These are phyloP conservation scores for Vitis cinerea DNA, from an alignment of 164 flowering plant species.

Conservation along the genomic window DNA sequence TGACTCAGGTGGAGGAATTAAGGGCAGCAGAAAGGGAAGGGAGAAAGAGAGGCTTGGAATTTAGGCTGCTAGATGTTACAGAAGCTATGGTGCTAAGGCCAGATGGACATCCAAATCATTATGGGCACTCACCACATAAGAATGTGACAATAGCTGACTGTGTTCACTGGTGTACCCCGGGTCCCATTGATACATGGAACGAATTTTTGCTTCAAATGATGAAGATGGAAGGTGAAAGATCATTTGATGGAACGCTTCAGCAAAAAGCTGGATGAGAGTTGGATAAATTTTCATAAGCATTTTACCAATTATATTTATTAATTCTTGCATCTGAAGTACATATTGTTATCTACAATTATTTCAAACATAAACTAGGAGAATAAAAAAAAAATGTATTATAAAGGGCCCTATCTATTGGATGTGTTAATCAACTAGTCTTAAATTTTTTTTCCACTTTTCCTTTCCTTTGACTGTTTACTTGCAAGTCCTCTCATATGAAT, in stretches of 20 bases:
- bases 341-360: no score
- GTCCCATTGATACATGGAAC: constrained; percentile 56
- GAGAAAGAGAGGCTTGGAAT: constrained; percentile 27
- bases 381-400: no score
- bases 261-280: not conserved
- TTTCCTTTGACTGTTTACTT: no score
- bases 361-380: no score
- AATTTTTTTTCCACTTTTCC: no score
- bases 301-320: no score
- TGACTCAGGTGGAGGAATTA: constrained; percentile 41
- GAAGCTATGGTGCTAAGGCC: constrained; percentile 48
- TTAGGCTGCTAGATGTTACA: constrained; percentile 38
- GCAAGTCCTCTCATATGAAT: no score
- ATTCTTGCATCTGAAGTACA: no score
- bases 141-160: constrained; percentile 38
- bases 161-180: constrained; percentile 64
- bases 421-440: no score
- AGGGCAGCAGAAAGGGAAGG: constrained; percentile 32
- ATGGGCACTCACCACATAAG: constrained; percentile 25
- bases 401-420: no score
- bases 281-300: no score
- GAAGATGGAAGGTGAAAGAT: constrained; percentile 21
- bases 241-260: not conserved
- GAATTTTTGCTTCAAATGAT: constrained; percentile 47
- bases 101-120: constrained; percentile 55